A percentile compares a stretch with the other conserved stretches of the same genome.
Evolutionary conservation across 345 rosid species (phyloP).

Genomic region (Lepidium didymum): DNA sequence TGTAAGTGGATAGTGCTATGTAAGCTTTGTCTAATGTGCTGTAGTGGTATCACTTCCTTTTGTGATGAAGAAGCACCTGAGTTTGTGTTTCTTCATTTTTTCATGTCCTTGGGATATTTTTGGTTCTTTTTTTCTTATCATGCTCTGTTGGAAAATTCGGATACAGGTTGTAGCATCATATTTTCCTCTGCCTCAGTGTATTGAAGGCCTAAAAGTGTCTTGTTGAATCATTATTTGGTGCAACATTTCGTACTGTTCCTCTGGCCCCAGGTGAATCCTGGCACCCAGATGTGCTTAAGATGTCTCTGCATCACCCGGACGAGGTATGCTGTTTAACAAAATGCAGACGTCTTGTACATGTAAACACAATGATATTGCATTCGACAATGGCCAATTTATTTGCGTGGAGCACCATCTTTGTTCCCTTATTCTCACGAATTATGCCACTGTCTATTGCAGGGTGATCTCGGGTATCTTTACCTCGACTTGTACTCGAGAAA

Average conservation of each 20-base stretch:
- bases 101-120: background rate
- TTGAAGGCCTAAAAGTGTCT: conserved; percentile 79
- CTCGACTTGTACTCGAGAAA: conserved; percentile 83
- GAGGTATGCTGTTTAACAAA: conserved; percentile 49
- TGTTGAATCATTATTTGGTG: conserved; percentile 80
- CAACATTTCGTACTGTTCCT: conserved; percentile 49
- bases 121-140: background rate
- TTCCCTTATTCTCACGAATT: conserved; percentile 7
- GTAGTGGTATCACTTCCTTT: background rate
- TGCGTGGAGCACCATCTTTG: background rate
- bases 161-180: conserved; percentile 78
- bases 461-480: conserved; percentile 83
- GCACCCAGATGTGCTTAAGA: conserved; percentile 86
- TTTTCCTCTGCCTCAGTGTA: conserved; percentile 77
- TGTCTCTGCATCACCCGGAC: conserved; percentile 81
- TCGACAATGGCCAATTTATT: background rate
- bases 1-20: conserved; percentile 46
- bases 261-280: conserved; percentile 90
- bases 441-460: conserved; percentile 41
- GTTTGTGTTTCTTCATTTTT: background rate
- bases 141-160: background rate
- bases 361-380: background rate
- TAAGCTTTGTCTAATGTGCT: background rate
- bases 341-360: background rate
- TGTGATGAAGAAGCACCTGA: background rate